Conservation (phyloP, 2,329 filamentous ascomycete genomes). For the Ophiostoma perfectum region DNA sequence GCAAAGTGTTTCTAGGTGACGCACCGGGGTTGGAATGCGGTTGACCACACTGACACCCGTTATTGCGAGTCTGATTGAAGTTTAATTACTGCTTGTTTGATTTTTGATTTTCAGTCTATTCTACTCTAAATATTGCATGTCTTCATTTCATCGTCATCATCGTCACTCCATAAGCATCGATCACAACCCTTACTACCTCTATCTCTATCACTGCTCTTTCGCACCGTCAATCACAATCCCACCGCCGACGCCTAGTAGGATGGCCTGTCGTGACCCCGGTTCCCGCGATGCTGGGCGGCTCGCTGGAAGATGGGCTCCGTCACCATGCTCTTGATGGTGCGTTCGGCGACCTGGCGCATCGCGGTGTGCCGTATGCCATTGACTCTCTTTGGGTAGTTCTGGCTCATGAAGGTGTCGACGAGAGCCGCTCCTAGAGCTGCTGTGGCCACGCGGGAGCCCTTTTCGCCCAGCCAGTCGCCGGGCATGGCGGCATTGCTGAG, state of each 20-base stretch:
- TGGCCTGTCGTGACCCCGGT: too few relatives aligned
- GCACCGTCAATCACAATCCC: too few relatives aligned
- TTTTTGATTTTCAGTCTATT: too few relatives aligned
- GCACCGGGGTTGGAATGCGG: too few relatives aligned
- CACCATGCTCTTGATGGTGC: constrained; percentile 26
- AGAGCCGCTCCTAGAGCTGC: constrained; percentile 30
- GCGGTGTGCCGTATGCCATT: constrained; percentile 31
- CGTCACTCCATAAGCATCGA: too few relatives aligned
- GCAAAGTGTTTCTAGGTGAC: too few relatives aligned
- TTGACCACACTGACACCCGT: too few relatives aligned
- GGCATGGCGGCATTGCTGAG: constrained; percentile 26
- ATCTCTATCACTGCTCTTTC: too few relatives aligned
- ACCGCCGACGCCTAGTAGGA: too few relatives aligned
- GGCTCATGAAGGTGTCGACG: constrained; percentile 30
- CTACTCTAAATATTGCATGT: not conserved
- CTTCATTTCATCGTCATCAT: not conserved
- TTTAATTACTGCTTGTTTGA: too few relatives aligned
- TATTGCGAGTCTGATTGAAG: too few relatives aligned
- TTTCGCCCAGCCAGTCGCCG: constrained; percentile 29
- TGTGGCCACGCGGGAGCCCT: constrained; percentile 29
- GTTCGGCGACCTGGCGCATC: constrained; percentile 29
- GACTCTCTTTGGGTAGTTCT: constrained; percentile 26
- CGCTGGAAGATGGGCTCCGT: constrained; percentile 26
- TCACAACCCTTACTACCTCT: too few relatives aligned
- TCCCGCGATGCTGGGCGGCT: not conserved